Evolutionary conservation across 768 basidiomycete species (phyloP).

Genomic region (Calocera viscosa): DNA sequence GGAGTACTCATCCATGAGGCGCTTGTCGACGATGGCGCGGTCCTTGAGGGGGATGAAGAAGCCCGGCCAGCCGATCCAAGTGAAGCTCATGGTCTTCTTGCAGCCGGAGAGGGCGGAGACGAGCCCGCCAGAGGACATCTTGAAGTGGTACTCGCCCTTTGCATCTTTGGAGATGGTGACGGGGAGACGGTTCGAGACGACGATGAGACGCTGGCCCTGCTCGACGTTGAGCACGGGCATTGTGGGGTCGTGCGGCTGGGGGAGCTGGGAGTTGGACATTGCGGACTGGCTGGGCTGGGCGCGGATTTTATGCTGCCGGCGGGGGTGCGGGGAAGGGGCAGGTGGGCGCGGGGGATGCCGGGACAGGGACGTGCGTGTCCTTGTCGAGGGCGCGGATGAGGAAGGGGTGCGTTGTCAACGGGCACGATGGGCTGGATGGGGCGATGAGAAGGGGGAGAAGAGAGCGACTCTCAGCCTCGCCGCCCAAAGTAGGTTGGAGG

Average conservation of each 20-base stretch:
- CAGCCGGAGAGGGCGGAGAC: slow-evolving; percentile 94
- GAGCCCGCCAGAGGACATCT: slow-evolving; percentile 97
- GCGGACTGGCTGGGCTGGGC: neutral
- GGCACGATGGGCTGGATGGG: no score
- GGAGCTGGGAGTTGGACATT: neutral
- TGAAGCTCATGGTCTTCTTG: slow-evolving; percentile 96
- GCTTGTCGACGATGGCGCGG: slow-evolving; percentile 77
- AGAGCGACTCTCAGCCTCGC: no score
- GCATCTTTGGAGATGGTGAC: slow-evolving; percentile 92
- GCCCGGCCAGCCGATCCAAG: slow-evolving; percentile 94
- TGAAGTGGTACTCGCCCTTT: slow-evolving; percentile 88
- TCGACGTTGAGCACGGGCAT: slow-evolving; percentile 7
- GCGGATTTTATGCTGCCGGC: neutral
- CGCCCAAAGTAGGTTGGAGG: no score
- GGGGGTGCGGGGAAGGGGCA: neutral
- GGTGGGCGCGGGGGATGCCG: neutral
- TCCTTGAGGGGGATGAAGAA: slow-evolving; percentile 90
- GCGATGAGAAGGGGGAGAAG: no score
- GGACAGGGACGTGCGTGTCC: neutral
- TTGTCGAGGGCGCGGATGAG: neutral
- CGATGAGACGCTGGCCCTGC: slow-evolving; percentile 56
- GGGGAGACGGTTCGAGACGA: slow-evolving; percentile 90
- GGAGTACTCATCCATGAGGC: slow-evolving; percentile 86
- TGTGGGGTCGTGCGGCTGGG: slow-evolving; percentile 2
- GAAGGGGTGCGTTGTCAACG: no score